Base-by-base conservation (phyloP, 2,329 filamentous ascomycete species). In the Neofusicoccum parvum region DNA sequence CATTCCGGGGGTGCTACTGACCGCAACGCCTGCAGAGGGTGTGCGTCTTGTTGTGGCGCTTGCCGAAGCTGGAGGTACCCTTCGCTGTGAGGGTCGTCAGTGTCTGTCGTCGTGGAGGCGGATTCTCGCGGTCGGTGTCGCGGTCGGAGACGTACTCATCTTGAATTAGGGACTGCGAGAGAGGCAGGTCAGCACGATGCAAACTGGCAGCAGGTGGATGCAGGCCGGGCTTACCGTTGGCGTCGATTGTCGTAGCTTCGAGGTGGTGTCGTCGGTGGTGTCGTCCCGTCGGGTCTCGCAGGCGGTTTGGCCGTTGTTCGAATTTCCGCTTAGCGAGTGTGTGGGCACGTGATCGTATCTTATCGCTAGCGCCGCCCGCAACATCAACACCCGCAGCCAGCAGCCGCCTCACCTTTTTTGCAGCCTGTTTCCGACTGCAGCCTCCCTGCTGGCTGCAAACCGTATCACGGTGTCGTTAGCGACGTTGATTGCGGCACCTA, bases 11-110 rank as follows among this genome's bases (percentile, higher is more conserved):
- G 62, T 60, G 69, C 71, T 77, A 92, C 91, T 88, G 85, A 95
- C 92, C 94, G 89, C 93, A 97, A 86, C 94, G 94, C 88, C 94
- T 91, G 92, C 94, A 97, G 84, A 97, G 86, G 82, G 90, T 93
- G 90, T 97, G 94, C 87, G 93, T 92, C 90, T 96, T 96, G 89
- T 94, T 96, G 88, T 96, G 92, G 89, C 92, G 90, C 84, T 89
- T 89, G 79, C 87, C 87, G 80, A 89, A 89, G 82, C 85, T 88
- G 79, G 86, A 87, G 78, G 87, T 89, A 86, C 87, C 87, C 87
- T 90, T 90, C 79, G 87, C 87, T 89, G 77, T 83, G 71, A 74
- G 72, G 68, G 70, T 69, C 74, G 80, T 85, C 76, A 85, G 82
- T 82, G 68, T 72, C 70, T 62, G 62, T 67, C 67, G 68, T 51